Base-by-base conservation (phyloP, 768 basidiomycete genomes). In the Leucosporidium scottii region DNA sequence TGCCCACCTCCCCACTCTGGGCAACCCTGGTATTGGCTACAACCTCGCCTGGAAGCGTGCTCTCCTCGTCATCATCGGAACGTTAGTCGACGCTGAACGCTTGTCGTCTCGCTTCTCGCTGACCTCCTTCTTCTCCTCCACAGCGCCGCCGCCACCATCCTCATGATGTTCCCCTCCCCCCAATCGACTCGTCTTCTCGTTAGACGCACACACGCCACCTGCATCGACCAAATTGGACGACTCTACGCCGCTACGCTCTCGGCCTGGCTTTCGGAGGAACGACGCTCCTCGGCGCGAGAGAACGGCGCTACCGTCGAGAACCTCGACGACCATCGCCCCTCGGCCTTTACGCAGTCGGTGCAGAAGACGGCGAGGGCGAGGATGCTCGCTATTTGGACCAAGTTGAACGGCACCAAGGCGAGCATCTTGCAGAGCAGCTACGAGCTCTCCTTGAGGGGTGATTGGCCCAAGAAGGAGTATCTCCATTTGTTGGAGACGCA, bases 401-500 rank as follows among this genome's bases (percentile, higher is more conserved):
- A 74, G 57, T 61, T 75, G 30, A 60, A 70, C 57, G 57, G 39
- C n/a, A 66, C 76, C 36, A 30, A 64, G 25, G 55, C 58, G 27
- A 67, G 66, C 30, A 72, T 74, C 31, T 34, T 58, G n/a, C 74
- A 73, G 50, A 66, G 76, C 48, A 44, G 47, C 9, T 65, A 55
- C 34, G 70, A 71, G 53, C 5, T 63, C 10, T 53, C 44, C 39
- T 27, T 70, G 53, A 78, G 83, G 8, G 85, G 85, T 12, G 79
- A 78, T 25, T 86, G 84, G 84, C 83, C 84, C 3, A 73, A 76
- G 39, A 77, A 81, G 28, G 80, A 83, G 64, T 86, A 85, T 67
- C 74, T 74, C 39, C 75, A 76, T 25, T 70, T 86, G 7, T 68
- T 81, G 23, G 77, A 78, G 28, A 69, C 80, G 1, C 79, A 85